Percentiles rank a stretch among this genome's conserved stretches.
Conservation (phyloP, 371 early-diverging fungal genomes). For the Mycotypha africana region DNA sequence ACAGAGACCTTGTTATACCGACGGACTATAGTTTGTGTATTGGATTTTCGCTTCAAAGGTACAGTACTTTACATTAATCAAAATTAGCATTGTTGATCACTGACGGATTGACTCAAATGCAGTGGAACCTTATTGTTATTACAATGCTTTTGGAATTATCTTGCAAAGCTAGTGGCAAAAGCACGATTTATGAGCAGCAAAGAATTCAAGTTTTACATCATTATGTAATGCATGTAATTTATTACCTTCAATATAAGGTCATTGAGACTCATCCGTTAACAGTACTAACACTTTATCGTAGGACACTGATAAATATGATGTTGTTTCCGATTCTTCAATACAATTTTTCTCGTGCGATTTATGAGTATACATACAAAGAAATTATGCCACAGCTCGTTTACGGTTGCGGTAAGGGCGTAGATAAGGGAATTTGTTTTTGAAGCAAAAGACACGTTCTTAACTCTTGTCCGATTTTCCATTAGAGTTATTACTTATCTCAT, state of each 20-base stretch:
- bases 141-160: conserved; percentile 53
- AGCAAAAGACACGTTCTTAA: too few species aligned
- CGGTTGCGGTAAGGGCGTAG: conserved; percentile 32
- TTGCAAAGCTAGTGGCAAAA: conserved; percentile 43
- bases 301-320: conserved; percentile 30
- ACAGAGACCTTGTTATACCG: conserved; percentile 32
- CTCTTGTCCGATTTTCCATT: too few species aligned
- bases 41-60: conserved; percentile 43
- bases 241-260: too few species aligned
- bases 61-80: too few species aligned
- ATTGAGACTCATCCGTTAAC: too few species aligned
- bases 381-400: conserved; percentile 43
- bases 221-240: neutral
- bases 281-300: too few species aligned
- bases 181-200: conserved; percentile 42
- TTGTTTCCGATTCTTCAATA: conserved; percentile 40
- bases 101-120: too few species aligned
- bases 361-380: conserved; percentile 36
- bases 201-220: conserved; percentile 43
- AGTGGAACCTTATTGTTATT: conserved; percentile 35
- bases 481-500: conserved; percentile 35
- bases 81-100: too few species aligned
- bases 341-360: conserved; percentile 30
- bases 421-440: too few species aligned
- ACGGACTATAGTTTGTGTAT: conserved; percentile 29